Conservation (phyloP, 495 filamentous ascomycete genomes). For the Wilcoxina mikolae region DNA sequence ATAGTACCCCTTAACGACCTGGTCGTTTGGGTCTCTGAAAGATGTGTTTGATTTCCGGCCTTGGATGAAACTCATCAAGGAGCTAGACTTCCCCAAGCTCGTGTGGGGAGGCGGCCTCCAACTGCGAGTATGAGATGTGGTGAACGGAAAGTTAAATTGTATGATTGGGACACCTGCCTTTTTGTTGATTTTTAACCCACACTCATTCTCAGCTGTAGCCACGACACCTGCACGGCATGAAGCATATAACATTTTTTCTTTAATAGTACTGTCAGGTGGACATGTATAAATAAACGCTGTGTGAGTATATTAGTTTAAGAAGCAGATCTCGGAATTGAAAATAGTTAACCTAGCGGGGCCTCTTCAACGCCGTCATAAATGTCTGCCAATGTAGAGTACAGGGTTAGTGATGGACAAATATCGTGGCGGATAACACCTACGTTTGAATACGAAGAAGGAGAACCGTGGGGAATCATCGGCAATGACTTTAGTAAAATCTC, state of each 20-base stretch:
- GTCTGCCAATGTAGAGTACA: slow-evolving; percentile 37
- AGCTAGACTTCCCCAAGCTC: slow-evolving; percentile 64
- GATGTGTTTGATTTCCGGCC: slow-evolving; percentile 50
- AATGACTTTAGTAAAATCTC: slow-evolving; percentile 38
- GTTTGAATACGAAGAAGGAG: slow-evolving; percentile 56
- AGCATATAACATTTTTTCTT: slow-evolving; percentile 90
- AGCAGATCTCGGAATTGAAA: background rate
- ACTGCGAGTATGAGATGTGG: slow-evolving; percentile 29
- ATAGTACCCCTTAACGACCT: too few species aligned
- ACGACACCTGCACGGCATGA: slow-evolving; percentile 55
- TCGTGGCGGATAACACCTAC: slow-evolving; percentile 7
- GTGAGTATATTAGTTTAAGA: background rate
- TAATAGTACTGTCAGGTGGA: slow-evolving; percentile 63
- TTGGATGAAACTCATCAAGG: slow-evolving; percentile 60
- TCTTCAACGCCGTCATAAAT: slow-evolving; percentile 39
- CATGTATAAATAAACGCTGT: slow-evolving; percentile 86
- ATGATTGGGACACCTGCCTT: too few species aligned
- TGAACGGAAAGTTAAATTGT: slow-evolving; percentile 4
- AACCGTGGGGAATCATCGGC: slow-evolving; percentile 74
- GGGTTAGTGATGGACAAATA: background rate
- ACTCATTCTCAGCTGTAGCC: slow-evolving; percentile 48
- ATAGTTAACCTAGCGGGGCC: slow-evolving; percentile 38
- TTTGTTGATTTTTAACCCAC: slow-evolving; percentile 59
- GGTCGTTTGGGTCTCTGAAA: slow-evolving; percentile 88
- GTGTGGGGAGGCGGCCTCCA: slow-evolving; percentile 53